Evolutionary conservation across 1,139 yeast genomes (phyloP).

Genomic region (Debaryomyces fabryi): DNA sequence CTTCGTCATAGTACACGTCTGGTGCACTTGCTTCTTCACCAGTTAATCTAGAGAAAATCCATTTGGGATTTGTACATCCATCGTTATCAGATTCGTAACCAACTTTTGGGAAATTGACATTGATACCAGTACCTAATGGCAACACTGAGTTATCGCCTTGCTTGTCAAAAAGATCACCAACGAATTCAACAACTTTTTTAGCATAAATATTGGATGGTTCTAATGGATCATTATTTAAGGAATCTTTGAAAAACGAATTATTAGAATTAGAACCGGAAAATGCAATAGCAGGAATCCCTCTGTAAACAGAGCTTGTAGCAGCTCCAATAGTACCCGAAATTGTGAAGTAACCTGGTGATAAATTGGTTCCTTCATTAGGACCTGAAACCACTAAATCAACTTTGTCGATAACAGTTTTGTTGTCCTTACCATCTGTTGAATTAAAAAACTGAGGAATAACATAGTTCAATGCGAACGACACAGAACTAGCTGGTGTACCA

Average conservation of each 20-base stretch:
- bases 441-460: slow-evolving; percentile 43
- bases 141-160: slow-evolving; percentile 28
- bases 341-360: slow-evolving; percentile 43
- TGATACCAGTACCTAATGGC: slow-evolving; percentile 49
- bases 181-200: slow-evolving; percentile 38
- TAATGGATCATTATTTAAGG: slow-evolving; percentile 28
- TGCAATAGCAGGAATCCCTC: slow-evolving; percentile 47
- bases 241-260: slow-evolving; percentile 48
- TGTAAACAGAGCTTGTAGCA: slow-evolving; percentile 44
- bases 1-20: slow-evolving; percentile 29
- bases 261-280: slow-evolving; percentile 32
- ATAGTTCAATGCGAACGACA: slow-evolving; percentile 46
- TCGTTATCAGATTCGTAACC: slow-evolving; percentile 34
- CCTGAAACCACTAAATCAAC: slow-evolving; percentile 50
- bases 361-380: slow-evolving; percentile 51
- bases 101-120: slow-evolving; percentile 51
- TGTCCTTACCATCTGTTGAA: slow-evolving; percentile 20
- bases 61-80: slow-evolving; percentile 41
- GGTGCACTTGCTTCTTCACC: slow-evolving; percentile 38
- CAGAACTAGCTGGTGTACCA: slow-evolving; percentile 50
- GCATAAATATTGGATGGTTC: slow-evolving; percentile 47
- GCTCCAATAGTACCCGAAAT: slow-evolving; percentile 52
- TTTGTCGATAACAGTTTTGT: slow-evolving; percentile 6
- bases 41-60: slow-evolving; percentile 41
- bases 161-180: slow-evolving; percentile 34